A percentile compares a stretch with the other conserved stretches of the same genome.
These are phyloP conservation scores for Aspergillus persii DNA, from an alignment of 2,329 filamentous ascomycete genomes.

Conservation along the genomic window DNA sequence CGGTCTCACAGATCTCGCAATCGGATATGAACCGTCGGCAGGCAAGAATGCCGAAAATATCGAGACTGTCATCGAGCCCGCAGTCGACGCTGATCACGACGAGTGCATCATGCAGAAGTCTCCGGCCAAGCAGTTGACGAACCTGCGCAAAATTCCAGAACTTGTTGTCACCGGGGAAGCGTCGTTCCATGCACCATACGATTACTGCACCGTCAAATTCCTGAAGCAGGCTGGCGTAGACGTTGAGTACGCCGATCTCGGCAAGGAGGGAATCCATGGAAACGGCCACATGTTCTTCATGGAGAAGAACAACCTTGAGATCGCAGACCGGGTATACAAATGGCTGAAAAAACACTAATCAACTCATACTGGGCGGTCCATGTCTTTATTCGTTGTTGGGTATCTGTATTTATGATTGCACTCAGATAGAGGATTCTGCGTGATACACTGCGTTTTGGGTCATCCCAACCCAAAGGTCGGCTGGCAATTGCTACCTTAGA, in stretches of 20 bases:
- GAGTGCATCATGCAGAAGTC: constrained; percentile 39
- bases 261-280: constrained; percentile 45
- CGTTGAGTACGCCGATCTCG: constrained; percentile 47
- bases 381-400: not conserved
- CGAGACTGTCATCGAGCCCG: constrained; percentile 9
- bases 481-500: too few species aligned
- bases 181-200: constrained; percentile 54
- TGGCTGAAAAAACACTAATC: constrained; percentile 1
- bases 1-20: constrained; percentile 20
- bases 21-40: constrained; percentile 10
- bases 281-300: constrained; percentile 53
- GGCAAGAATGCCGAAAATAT: constrained; percentile 7
- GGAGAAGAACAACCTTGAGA: constrained; percentile 23
- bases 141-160: constrained; percentile 50
- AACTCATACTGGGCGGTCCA: not conserved
- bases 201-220: constrained; percentile 55
- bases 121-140: constrained; percentile 45
- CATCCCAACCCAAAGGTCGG: too few species aligned
- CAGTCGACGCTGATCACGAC: constrained; percentile 12
- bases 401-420: too few species aligned
- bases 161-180: constrained; percentile 54
- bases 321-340: constrained; percentile 8
- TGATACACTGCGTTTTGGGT: too few species aligned
- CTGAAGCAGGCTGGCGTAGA: constrained; percentile 53
- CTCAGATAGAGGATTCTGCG: too few species aligned